Conservation (phyloP, 2,329 filamentous ascomycete genomes). For the Rhynchosporium agropyri region DNA sequence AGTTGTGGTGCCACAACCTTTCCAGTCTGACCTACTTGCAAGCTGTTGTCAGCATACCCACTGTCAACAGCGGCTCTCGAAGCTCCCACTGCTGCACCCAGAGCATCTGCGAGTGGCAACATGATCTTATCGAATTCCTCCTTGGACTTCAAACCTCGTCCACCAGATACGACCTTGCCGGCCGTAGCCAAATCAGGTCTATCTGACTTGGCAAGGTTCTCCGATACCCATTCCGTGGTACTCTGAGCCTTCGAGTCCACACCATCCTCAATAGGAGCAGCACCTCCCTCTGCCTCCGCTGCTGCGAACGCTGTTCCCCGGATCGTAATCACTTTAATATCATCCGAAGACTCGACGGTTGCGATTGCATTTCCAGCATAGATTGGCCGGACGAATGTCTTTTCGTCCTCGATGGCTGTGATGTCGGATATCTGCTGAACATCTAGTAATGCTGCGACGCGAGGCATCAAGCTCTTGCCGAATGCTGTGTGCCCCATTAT, state of each 20-base stretch:
- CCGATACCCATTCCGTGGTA: conserved; percentile 86
- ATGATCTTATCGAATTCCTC: conserved; percentile 95
- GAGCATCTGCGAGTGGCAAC: conserved; percentile 84
- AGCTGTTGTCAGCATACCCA: conserved; percentile 96
- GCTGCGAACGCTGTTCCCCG: conserved; percentile 89
- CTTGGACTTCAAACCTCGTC: conserved; percentile 94
- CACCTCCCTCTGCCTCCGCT: conserved; percentile 70
- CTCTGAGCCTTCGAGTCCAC: conserved; percentile 77
- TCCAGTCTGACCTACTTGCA: conserved; percentile 97
- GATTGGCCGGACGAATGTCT: conserved; percentile 94
- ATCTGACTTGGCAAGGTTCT: conserved; percentile 90
- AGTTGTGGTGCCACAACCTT: conserved; percentile 97
- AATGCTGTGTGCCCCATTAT: conserved; percentile 92
- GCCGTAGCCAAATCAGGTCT: conserved; percentile 93
- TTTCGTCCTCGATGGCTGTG: conserved; percentile 81
- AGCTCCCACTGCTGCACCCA: conserved; percentile 94
- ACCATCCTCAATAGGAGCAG: conserved; percentile 77
- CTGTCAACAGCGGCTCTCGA: conserved; percentile 95
- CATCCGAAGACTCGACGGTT: conserved; percentile 87
- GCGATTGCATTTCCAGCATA: conserved; percentile 98
- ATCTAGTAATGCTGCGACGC: conserved; percentile 89
- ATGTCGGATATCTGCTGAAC: conserved; percentile 94
- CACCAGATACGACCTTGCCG: conserved; percentile 85
- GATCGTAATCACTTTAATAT: conserved; percentile 87
- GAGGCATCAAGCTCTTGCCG: conserved; percentile 91